A percentile compares a stretch with the other conserved stretches of the same genome.
These are phyloP conservation scores for Kluyveromyces starmeri DNA, from an alignment of 805 yeast genomes.

Conservation along the genomic window DNA sequence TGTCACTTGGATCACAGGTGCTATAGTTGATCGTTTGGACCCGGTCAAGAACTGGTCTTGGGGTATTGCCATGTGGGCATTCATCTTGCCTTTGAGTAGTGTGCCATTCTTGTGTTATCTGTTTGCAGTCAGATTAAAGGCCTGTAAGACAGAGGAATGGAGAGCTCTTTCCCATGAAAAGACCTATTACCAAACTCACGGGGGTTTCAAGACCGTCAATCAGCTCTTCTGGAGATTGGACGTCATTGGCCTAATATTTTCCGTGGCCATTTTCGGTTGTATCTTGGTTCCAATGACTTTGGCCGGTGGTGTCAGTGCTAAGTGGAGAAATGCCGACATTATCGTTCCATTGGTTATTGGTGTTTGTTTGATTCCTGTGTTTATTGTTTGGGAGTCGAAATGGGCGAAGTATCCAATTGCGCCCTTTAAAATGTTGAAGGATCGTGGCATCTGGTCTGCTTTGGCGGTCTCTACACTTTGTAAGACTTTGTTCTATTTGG, in stretches of 20 bases:
- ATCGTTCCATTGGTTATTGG: constrained; percentile 69
- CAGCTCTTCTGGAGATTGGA: constrained; percentile 57
- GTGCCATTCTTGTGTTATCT: constrained; percentile 48
- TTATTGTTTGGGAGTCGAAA: constrained; percentile 49
- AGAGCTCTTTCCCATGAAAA: constrained; percentile 32
- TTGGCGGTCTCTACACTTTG: constrained; percentile 47
- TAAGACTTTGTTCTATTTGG: constrained; percentile 59
- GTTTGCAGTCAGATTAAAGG: constrained; percentile 46
- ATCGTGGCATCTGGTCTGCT: constrained; percentile 66
- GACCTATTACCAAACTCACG: constrained; percentile 32
- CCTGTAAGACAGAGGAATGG: constrained; percentile 46
- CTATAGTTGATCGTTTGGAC: constrained; percentile 35
- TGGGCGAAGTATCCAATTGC: constrained; percentile 50
- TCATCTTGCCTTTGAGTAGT: constrained; percentile 56
- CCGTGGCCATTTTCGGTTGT: constrained; percentile 51
- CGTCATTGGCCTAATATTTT: constrained; percentile 47
- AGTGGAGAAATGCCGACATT: constrained; percentile 54
- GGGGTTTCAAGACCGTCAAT: constrained; percentile 24
- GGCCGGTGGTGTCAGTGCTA: constrained; percentile 51
- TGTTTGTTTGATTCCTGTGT: constrained; percentile 45
- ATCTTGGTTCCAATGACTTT: constrained; percentile 53
- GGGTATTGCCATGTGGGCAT: constrained; percentile 77
- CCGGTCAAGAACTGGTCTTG: constrained; percentile 45
- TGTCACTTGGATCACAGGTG: constrained; percentile 70
- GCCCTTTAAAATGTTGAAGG: constrained; percentile 51